Conservation (phyloP, 345 rosid species). For the Cardiospermum halicacabum region DNA sequence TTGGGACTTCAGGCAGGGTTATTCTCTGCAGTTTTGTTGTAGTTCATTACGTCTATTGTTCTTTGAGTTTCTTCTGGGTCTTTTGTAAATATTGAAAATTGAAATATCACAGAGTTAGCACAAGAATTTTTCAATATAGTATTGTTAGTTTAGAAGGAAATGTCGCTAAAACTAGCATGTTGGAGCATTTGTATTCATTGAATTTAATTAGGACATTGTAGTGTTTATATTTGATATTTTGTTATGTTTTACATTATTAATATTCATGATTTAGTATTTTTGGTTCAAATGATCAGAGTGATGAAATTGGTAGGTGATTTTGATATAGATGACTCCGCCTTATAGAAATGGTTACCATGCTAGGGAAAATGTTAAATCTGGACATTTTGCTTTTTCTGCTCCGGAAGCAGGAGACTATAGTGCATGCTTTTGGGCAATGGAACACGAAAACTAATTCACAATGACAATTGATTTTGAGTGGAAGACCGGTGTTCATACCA, state of each 20-base stretch:
- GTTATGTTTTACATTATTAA: not conserved
- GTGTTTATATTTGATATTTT: not conserved
- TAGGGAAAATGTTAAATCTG: conserved; percentile 52
- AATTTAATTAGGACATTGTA: no score
- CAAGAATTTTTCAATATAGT: no score
- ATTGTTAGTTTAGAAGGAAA: no score
- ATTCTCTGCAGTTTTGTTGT: no score
- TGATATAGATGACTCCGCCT: conserved; percentile 56
- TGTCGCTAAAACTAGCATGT: no score
- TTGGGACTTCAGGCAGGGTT: no score
- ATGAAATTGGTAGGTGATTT: not conserved
- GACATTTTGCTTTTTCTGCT: conserved; percentile 70
- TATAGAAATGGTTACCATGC: conserved; percentile 49
- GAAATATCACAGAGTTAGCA: no score
- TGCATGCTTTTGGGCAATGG: conserved; percentile 55
- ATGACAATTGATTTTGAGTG: conserved; percentile 67
- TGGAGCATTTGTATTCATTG: no score
- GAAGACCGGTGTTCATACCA: conserved; percentile 72
- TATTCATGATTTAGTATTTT: not conserved
- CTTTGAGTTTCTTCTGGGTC: no score
- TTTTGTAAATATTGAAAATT: no score
- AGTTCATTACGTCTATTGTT: no score
- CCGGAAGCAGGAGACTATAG: conserved; percentile 55
- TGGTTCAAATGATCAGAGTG: conserved; percentile 3
- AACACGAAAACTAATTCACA: conserved; percentile 26